These are phyloP conservation scores for Cicer pinnatifidum DNA, from an alignment of 306 rosid species.

Conservation along the genomic window DNA sequence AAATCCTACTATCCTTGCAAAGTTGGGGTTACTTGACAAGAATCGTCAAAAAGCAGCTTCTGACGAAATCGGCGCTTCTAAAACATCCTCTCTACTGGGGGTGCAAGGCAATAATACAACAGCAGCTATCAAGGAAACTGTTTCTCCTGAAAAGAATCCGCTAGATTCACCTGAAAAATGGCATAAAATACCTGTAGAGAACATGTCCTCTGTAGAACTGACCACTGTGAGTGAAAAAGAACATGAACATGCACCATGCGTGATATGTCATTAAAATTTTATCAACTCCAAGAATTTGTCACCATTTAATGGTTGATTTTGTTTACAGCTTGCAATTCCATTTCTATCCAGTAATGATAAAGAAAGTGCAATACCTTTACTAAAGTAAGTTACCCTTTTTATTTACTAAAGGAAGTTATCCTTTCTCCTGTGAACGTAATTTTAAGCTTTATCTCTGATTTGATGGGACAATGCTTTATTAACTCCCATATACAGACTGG, in stretches of 20 bases:
- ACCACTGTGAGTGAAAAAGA: constrained; percentile 63
- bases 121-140: constrained; percentile 44
- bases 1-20: constrained; percentile 70
- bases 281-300: constrained; percentile 30
- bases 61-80: constrained; percentile 48
- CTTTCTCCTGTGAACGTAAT: background rate
- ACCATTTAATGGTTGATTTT: constrained; percentile 37
- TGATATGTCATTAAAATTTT: constrained; percentile 23
- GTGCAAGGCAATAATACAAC: constrained; percentile 51
- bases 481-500: constrained; percentile 57
- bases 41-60: constrained; percentile 45
- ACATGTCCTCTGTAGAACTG: constrained; percentile 68
- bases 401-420: background rate
- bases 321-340: constrained; percentile 75
- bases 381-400: constrained; percentile 59
- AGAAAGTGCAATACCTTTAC: constrained; percentile 73
- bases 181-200: constrained; percentile 58
- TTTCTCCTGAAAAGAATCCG: constrained; percentile 48
- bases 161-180: constrained; percentile 58
- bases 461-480: constrained; percentile 37
- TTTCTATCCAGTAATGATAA: constrained; percentile 57
- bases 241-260: constrained; percentile 31
- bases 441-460: constrained; percentile 39
- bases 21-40: constrained; percentile 65
- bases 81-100: constrained; percentile 46